phyloP scores from a whole-genome alignment of 2,329 filamentous ascomycete genomes.

The Capronia americana region DNA sequence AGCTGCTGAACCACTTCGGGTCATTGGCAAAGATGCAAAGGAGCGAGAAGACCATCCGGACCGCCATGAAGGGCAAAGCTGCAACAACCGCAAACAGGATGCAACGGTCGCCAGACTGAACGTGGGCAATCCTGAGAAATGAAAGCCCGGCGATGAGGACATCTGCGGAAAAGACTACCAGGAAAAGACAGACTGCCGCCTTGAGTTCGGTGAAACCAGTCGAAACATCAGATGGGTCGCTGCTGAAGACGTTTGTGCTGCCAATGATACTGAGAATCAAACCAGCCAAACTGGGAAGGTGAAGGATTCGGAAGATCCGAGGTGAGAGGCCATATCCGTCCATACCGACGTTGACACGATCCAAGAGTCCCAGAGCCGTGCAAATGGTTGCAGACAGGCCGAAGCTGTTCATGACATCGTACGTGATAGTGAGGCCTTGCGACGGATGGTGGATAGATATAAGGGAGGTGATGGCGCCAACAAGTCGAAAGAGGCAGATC shows the following conservation, averaged over 20 bases:
- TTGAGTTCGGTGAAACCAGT: slow-evolving; percentile 47
- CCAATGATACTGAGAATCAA: slow-evolving; percentile 55
- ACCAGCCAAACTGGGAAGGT: slow-evolving; percentile 44
- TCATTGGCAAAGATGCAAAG: slow-evolving; percentile 52
- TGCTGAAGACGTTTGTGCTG: slow-evolving; percentile 46
- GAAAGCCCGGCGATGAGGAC: slow-evolving; percentile 43
- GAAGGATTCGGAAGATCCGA: slow-evolving; percentile 43
- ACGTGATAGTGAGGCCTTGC: slow-evolving; percentile 48
- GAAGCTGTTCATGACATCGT: slow-evolving; percentile 54
- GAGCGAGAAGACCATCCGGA: slow-evolving; percentile 58
- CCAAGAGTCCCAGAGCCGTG: slow-evolving; percentile 54
- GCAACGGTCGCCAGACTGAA: slow-evolving; percentile 55
- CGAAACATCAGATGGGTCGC: slow-evolving; percentile 43
- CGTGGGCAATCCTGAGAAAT: slow-evolving; percentile 42
- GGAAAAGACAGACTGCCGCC: slow-evolving; percentile 52
- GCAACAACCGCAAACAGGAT: slow-evolving; percentile 53
- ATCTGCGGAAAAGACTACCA: slow-evolving; percentile 49
- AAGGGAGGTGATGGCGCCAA: slow-evolving; percentile 59
- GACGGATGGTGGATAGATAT: slow-evolving; percentile 55
- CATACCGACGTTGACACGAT: slow-evolving; percentile 42
- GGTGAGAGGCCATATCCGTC: slow-evolving; percentile 37
- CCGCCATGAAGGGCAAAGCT: slow-evolving; percentile 57
- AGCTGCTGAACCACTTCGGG: slow-evolving; percentile 51
- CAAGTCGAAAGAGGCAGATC: slow-evolving; percentile 59
- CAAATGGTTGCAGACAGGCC: slow-evolving; percentile 59